Evolutionary conservation across 441 rosid species (phyloP).

Genomic region (Biscutella laevigata): DNA sequence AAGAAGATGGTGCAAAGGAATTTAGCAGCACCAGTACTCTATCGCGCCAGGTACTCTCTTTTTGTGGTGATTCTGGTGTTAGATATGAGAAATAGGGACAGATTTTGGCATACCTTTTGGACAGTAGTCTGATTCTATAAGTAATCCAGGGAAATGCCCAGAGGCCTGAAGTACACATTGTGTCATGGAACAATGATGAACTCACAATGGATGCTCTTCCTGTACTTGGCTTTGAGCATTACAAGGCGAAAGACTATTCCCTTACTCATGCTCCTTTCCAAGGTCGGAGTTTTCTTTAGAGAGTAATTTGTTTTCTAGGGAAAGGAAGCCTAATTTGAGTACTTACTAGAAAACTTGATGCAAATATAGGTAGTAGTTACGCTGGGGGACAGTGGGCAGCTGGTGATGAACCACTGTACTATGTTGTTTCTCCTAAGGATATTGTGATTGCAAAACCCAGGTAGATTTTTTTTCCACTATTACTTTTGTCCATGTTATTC

Average conservation of each 20-base stretch:
- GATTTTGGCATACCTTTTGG: slow-evolving; percentile 6
- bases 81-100: not conserved
- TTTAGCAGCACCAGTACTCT: slow-evolving; percentile 60
- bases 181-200: slow-evolving; percentile 95
- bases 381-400: slow-evolving; percentile 99
- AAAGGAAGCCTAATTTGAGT: slow-evolving; percentile 19
- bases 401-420: slow-evolving; percentile 93
- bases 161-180: slow-evolving; percentile 88
- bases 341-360: slow-evolving; percentile 12
- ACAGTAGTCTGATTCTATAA: slow-evolving; percentile 15
- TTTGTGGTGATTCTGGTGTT: slow-evolving; percentile 4
- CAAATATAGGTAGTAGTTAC: slow-evolving; percentile 82
- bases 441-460: slow-evolving; percentile 98
- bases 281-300: slow-evolving; percentile 43
- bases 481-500: slow-evolving; percentile 11
- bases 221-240: slow-evolving; percentile 95
- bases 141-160: slow-evolving; percentile 84
- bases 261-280: slow-evolving; percentile 97
- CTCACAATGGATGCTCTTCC: slow-evolving; percentile 95
- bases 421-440: slow-evolving; percentile 96
- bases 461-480: slow-evolving; percentile 33
- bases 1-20: slow-evolving; percentile 78
- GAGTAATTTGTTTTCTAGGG: slow-evolving; percentile 14
- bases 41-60: slow-evolving; percentile 73
- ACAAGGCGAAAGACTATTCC: slow-evolving; percentile 92